Conservation (phyloP, 495 filamentous ascomycete species). For the Daldinia caldariorum region DNA sequence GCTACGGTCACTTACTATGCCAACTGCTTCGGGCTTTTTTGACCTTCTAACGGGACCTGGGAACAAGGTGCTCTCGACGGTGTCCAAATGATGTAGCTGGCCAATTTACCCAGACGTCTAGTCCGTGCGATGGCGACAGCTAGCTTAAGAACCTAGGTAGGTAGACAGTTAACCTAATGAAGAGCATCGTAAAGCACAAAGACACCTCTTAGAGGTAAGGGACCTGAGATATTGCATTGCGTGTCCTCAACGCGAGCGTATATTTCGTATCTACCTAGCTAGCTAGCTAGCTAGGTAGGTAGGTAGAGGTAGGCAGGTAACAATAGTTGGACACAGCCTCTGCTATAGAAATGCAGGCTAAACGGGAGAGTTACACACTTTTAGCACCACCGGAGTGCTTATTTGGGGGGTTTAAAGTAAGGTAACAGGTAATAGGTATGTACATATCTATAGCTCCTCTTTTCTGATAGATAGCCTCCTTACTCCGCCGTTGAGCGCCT, state of each 20-base stretch:
- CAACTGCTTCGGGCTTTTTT: conserved; percentile 64
- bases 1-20: conserved; percentile 71
- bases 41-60: neutral
- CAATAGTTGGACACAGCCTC: neutral
- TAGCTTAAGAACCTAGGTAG: no score
- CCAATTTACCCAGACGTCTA: neutral
- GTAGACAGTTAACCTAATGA: no score
- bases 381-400: neutral
- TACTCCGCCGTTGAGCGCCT: conserved; percentile 64
- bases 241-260: neutral
- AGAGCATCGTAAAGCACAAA: no score
- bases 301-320: no score
- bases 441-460: conserved; percentile 38
- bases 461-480: conserved; percentile 43
- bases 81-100: no score
- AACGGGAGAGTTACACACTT: neutral
- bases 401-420: neutral
- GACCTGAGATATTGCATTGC: neutral
- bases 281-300: no score
- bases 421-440: neutral
- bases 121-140: no score
- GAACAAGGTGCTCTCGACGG: neutral
- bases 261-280: neutral
- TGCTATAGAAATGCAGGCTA: neutral
- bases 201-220: neutral